Base-by-base conservation (phyloP, 2,329 filamentous ascomycete species). In the Pestalotiopsis sp. region DNA sequence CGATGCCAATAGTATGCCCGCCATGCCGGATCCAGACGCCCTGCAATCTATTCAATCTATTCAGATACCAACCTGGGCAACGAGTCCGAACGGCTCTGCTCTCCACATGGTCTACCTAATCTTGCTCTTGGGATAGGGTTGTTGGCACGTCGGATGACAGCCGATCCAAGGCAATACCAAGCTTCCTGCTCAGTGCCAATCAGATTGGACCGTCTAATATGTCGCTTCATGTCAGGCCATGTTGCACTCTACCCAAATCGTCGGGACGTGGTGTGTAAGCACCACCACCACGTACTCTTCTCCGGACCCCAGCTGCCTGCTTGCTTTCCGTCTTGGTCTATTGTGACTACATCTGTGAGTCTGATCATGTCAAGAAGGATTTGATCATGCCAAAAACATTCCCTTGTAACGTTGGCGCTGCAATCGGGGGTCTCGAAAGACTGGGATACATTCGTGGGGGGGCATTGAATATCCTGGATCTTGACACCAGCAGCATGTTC, bases 211-310 rank as follows among this genome's bases (percentile, higher is more conserved):
- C n/a, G 20, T 62, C 36, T 27, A 9, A 59, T 20, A 12, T 38
- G 61, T 64, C 61, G 36, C 36, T 45, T 31, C 61, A 64, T 49
- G 41, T 64, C 61, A 52, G 38, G 39, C 61, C 61, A 64, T 49
- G 27, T 1, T 64, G 61, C 39, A 49, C 20, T 64, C 39, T 64
- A 64, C 23, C 61, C 61, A 64, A 64, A 64, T 52, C 39, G 7
- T 64, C 61, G 61, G 61, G 61, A 14, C 41, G n/a, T 39, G 36
- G 14, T 17, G 45, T 17, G 13, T 36, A 4, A 27, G 13, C 23
- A 6, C 20, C 17, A 27, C 25, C 57, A 9, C 57, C n/a, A 27
- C 57, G 57, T 5, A 62, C 36, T 62, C 25, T 27, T 62, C 59
- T 39, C 59, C 27, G 20, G 25, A 27, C 23, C 57, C 57, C 12